phyloP scores from a whole-genome alignment of 2,329 filamentous ascomycete genomes.

The Coniochaeta pulveracea region DNA sequence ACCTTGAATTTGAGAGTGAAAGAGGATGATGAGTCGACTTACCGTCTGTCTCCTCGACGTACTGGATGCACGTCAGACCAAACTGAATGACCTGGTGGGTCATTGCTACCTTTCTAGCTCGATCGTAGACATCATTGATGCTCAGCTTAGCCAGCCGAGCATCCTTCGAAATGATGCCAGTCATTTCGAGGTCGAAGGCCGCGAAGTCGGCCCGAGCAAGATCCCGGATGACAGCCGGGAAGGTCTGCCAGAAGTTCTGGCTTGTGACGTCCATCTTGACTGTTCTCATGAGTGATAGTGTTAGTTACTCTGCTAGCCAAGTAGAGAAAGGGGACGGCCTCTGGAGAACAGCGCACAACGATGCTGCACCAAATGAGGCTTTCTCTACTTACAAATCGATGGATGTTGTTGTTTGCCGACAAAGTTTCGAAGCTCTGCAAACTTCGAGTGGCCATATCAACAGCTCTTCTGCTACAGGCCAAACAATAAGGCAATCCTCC shows the following conservation, averaged over 20 bases:
- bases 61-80: constrained; percentile 21
- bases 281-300: too few relatives aligned
- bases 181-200: constrained; percentile 26
- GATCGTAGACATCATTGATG: constrained; percentile 15
- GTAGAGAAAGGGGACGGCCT: too few relatives aligned
- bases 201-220: constrained; percentile 19
- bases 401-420: too few relatives aligned
- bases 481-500: too few relatives aligned
- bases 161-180: constrained; percentile 14
- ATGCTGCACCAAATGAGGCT: too few relatives aligned
- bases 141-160: constrained; percentile 3
- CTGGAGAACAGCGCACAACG: too few relatives aligned
- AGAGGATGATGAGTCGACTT: constrained; percentile 1
- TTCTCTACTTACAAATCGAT: too few relatives aligned
- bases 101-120: constrained; percentile 16
- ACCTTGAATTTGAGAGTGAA: too few relatives aligned
- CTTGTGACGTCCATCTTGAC: constrained; percentile 16
- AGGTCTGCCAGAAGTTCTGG: constrained; percentile 15
- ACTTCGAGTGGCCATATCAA: too few relatives aligned
- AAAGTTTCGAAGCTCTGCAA: too few relatives aligned
- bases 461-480: too few relatives aligned
- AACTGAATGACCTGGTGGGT: constrained; percentile 22
- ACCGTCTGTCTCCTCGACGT: constrained; percentile 7
- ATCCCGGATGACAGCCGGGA: constrained; percentile 18
- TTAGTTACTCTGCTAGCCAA: too few relatives aligned